These are phyloP conservation scores for Helichrysum umbraculigerum DNA, from an alignment of 129 eudicot species.

Conservation along the genomic window DNA sequence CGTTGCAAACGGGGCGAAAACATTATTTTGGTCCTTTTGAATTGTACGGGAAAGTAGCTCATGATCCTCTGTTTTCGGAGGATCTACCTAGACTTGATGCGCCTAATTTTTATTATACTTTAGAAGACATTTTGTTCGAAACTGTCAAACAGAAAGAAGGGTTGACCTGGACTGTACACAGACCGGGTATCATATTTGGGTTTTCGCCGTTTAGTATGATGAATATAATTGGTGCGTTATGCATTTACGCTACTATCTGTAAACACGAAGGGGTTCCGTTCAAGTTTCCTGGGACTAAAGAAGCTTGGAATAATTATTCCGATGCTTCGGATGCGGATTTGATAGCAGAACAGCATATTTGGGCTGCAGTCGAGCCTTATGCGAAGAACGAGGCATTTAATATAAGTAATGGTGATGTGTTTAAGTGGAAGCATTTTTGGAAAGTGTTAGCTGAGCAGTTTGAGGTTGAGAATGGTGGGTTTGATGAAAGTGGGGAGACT, in stretches of 20 bases:
- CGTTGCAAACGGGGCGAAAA: conserved; percentile 70
- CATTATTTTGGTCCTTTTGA: conserved; percentile 58
- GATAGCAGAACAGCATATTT: conserved; percentile 89
- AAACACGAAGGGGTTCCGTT: conserved; percentile 63
- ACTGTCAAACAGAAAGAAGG: conserved; percentile 45
- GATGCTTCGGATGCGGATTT: conserved; percentile 80
- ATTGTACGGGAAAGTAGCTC: conserved; percentile 34
- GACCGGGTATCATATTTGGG: conserved; percentile 68
- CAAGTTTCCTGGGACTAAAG: conserved; percentile 56
- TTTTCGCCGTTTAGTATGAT: conserved; percentile 71
- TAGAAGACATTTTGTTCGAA: conserved; percentile 56
- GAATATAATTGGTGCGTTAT: conserved; percentile 57
- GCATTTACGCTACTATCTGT: conserved; percentile 71
- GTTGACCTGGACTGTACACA: conserved; percentile 71
- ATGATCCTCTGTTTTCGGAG: conserved; percentile 62
- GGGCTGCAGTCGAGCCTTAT: conserved; percentile 72
- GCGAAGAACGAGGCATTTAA: conserved; percentile 83
- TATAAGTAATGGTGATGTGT: conserved; percentile 80
- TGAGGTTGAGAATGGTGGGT: conserved; percentile 60
- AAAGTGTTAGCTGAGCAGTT: conserved; percentile 73
- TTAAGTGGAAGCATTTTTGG: conserved; percentile 92
- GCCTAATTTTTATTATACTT: conserved; percentile 55
- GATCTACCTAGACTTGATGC: conserved; percentile 54
- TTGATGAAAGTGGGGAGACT: conserved; percentile 47
- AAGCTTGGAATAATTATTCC: conserved; percentile 56